phyloP scores from a whole-genome alignment of 352 stramenopile genomes.

The Thalassiosira allenii region DNA sequence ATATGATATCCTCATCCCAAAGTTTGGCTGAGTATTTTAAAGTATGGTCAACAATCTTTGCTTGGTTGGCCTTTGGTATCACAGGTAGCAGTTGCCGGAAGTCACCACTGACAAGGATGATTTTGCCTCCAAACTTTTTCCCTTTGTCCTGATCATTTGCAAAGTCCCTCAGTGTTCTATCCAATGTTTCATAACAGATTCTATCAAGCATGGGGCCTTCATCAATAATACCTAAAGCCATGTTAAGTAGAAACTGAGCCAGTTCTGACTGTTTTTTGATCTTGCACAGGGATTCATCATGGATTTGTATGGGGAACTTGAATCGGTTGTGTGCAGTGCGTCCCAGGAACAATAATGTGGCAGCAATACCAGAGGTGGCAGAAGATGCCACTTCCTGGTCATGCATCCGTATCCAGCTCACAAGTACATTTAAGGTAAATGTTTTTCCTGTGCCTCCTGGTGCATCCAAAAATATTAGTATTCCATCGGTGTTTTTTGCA shows the following conservation, averaged over 20 bases:
- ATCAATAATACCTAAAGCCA: conserved; percentile 14
- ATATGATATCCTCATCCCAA: conserved; percentile 15
- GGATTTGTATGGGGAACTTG: conserved; percentile 4
- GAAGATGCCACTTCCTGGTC: not conserved
- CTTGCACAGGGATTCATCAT: conserved; percentile 16
- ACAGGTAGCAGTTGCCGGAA: conserved; percentile 26
- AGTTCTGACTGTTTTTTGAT: conserved; percentile 7
- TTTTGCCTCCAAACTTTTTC: conserved; percentile 17
- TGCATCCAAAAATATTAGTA: conserved; percentile 1
- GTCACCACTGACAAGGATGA: conserved; percentile 14
- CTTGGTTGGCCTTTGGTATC: conserved; percentile 3
- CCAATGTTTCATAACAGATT: conserved; percentile 9
- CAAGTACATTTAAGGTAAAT: not conserved
- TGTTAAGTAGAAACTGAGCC: not conserved
- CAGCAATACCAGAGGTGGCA: conserved; percentile 10
- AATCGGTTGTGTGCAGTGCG: conserved; percentile 11
- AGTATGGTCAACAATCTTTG: conserved; percentile 2
- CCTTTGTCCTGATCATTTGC: not conserved
- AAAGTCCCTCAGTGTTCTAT: conserved; percentile 12
- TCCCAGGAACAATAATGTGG: conserved; percentile 1
- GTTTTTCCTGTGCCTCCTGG: conserved; percentile 19
- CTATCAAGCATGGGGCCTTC: conserved; percentile 17
- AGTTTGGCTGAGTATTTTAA: not conserved
- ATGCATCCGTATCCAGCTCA: conserved; percentile 6
- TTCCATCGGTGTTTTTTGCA: not conserved